A percentile compares a stretch with the other conserved stretches of the same genome.
phyloP scores from a whole-genome alignment of 2,329 filamentous ascomycete species.

The Alternaria alternata region DNA sequence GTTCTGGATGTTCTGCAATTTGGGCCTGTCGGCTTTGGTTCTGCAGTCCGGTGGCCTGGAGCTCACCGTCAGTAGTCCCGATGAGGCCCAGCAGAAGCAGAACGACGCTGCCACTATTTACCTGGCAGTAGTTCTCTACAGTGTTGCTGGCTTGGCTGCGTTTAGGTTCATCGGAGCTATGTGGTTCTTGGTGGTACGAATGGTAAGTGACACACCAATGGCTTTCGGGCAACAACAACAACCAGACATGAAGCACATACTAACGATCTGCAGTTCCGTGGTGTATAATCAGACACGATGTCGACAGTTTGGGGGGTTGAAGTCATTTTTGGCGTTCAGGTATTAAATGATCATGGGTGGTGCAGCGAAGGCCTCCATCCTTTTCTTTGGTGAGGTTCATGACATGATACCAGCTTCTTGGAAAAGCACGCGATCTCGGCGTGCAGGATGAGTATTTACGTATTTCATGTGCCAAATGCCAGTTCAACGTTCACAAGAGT shows the following conservation, averaged over 20 bases:
- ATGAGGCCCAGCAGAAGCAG: conserved; percentile 56
- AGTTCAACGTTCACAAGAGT: background rate
- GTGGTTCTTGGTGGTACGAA: conserved; percentile 80
- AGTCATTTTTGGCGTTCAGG: conserved; percentile 13
- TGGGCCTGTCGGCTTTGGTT: conserved; percentile 85
- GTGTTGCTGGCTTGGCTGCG: conserved; percentile 80
- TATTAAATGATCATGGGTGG: conserved; percentile 10
- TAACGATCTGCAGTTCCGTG: conserved; percentile 58
- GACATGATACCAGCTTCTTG: conserved; percentile 31
- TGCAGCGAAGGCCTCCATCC: conserved; percentile 6
- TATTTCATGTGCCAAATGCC: conserved; percentile 11
- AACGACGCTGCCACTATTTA: conserved; percentile 76
- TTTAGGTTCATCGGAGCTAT: conserved; percentile 88
- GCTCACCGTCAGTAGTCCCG: conserved; percentile 47
- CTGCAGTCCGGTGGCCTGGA: conserved; percentile 86
- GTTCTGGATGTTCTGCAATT: conserved; percentile 96
- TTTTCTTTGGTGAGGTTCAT: conserved; percentile 13
- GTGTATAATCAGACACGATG: conserved; percentile 47
- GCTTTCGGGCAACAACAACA: background rate
- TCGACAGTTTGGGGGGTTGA: background rate
- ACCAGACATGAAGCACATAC: conserved; percentile 7
- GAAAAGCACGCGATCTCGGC: conserved; percentile 5
- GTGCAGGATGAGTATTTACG: conserved; percentile 13
- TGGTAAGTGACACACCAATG: conserved; percentile 40
- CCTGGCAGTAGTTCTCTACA: conserved; percentile 87